These are phyloP conservation scores for Erodium moschatum DNA, from an alignment of 441 rosid species.

Conservation along the genomic window DNA sequence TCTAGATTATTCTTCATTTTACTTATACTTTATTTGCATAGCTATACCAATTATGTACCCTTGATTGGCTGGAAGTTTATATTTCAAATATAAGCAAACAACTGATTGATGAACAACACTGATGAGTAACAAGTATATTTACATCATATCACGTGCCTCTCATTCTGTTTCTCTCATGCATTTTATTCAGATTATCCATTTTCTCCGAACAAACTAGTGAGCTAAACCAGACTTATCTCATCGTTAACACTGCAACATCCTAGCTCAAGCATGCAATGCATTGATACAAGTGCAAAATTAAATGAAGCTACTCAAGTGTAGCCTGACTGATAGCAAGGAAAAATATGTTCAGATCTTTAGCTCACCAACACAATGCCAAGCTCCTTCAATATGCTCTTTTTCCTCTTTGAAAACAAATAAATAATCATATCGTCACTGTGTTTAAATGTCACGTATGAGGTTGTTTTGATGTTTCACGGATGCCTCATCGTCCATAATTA, in stretches of 20 bases:
- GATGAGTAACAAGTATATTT: background rate
- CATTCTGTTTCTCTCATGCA: background rate
- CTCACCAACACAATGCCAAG: background rate
- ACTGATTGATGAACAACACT: background rate
- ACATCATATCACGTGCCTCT: too few species aligned
- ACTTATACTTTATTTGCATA: background rate
- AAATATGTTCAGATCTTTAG: background rate
- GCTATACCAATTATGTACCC: background rate
- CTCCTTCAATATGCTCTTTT: background rate
- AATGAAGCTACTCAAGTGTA: background rate
- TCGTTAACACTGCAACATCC: too few species aligned
- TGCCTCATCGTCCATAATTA: background rate
- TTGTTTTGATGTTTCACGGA: background rate
- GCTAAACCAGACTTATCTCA: too few species aligned
- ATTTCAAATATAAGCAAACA: background rate
- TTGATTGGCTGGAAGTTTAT: background rate
- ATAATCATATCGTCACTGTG: background rate
- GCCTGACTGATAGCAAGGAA: background rate
- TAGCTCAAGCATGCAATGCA: background rate
- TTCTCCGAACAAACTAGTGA: background rate
- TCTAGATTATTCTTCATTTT: background rate
- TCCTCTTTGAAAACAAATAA: background rate
- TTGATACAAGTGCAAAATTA: background rate
- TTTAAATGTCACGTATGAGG: background rate
- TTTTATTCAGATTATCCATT: background rate